These are phyloP conservation scores for Phyllosticta citrichinensis DNA, from an alignment of 2,329 filamentous ascomycete genomes.

Conservation along the genomic window DNA sequence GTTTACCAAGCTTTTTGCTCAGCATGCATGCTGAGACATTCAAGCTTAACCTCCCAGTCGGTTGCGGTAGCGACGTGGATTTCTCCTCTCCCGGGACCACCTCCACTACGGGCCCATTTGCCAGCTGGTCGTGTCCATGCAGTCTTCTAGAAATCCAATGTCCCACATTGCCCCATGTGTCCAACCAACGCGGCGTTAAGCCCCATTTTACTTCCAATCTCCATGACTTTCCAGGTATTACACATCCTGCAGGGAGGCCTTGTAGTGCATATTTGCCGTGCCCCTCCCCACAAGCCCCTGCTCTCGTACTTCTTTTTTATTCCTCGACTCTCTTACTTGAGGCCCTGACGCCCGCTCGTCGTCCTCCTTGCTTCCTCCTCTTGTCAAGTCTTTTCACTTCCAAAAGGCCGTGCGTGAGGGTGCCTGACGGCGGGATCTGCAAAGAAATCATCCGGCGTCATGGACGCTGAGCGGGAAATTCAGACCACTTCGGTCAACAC, in stretches of 20 bases:
- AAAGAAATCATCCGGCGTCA: not conserved
- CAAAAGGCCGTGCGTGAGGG: not conserved
- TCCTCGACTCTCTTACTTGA: not conserved
- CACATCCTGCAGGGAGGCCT: not conserved
- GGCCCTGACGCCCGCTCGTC: not conserved
- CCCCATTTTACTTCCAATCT: not conserved
- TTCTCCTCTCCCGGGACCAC: not conserved
- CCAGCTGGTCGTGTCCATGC: not conserved
- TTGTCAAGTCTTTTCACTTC: not conserved
- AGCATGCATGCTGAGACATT: not conserved
- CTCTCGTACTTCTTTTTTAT: not conserved
- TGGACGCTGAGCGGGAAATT: not conserved
- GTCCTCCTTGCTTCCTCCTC: not conserved
- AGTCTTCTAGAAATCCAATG: not conserved
- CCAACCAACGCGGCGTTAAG: not conserved
- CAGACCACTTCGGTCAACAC: not conserved
- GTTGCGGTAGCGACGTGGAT: not conserved
- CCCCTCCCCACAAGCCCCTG: not conserved
- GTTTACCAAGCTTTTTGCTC: not conserved
- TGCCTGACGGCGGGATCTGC: not conserved
- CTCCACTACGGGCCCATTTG: not conserved
- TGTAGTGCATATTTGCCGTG: not conserved
- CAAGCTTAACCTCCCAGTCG: not conserved
- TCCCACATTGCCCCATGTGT: not conserved
- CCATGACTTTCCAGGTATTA: not conserved